Evolutionary conservation across 352 stramenopile species (phyloP), one percentile per base, ranked within the genome.

Genomic region (Pythium guiyangense): DNA sequence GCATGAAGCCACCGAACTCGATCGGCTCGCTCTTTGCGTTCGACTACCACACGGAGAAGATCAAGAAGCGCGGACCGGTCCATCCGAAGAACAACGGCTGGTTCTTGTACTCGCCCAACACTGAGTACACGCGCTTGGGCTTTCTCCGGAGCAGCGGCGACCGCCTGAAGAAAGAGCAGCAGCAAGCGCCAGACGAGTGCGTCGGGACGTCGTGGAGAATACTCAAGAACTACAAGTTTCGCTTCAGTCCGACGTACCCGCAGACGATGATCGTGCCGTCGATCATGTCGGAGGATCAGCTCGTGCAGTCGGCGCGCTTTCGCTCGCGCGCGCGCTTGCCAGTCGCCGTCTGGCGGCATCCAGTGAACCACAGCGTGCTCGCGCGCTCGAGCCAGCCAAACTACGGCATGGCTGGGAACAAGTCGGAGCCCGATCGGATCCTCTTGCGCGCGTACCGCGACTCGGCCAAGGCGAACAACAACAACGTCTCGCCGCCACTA

Each of bases 381-480:
- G 97, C 92, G 63, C 82, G 97, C 40, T 97, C 81, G 11, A 92
- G 90, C 12, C 96, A 99, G 64, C 97, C 97, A 4, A 98, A 98
- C 64, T 97, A 98, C 37, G 97, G 97, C 20, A 86, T 99, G 60
- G 85, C 93, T 42, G 93, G 94, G 20, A 97, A 98, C 73, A 92
- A 87, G 42, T 98, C 80, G 56, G 77, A 89, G 18, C 80, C 90
- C 2, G 97, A 99, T 70, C 93, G 97, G 53, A 89, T 90, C 60
- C 65, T 97, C 44, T 60, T 97, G 51, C 79, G 81, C 49, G 79
- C 79, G 44, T 89, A 94, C 67, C 79, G 93, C 9, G 93, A 98
- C 42, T 87, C 74, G 17, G 87, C 75, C 4, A 89, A 89, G 61
- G 87, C 80, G 55, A 93, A 83, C 57, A 88, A 74, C 58, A 84